Evolutionary conservation across 345 rosid genomes (phyloP).

Genomic region (Aquilaria yunnanensis): DNA sequence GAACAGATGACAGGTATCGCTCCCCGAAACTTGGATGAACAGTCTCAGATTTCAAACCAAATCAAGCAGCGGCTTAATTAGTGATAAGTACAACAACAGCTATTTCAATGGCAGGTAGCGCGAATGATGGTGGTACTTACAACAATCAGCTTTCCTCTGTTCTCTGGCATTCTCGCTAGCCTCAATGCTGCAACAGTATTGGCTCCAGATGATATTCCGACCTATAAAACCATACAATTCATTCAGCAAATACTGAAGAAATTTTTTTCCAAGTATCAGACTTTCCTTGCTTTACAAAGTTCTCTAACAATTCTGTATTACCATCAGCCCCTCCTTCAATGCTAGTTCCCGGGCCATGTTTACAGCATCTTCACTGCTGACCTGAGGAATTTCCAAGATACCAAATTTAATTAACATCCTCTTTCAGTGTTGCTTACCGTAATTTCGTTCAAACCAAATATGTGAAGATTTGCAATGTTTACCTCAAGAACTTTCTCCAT

Average conservation of each 20-base stretch:
- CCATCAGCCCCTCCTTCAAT: slow-evolving; percentile 96
- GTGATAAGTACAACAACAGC: background rate
- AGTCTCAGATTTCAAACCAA: slow-evolving; percentile 39
- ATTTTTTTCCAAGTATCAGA: too few relatives aligned
- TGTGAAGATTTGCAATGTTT: background rate
- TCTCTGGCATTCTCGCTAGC: slow-evolving; percentile 85
- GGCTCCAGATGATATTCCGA: slow-evolving; percentile 96
- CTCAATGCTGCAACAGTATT: slow-evolving; percentile 85
- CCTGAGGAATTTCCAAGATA: slow-evolving; percentile 37
- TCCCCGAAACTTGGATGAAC: slow-evolving; percentile 94
- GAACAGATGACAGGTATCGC: slow-evolving; percentile 75
- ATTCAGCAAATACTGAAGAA: too few relatives aligned
- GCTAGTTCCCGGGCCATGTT: slow-evolving; percentile 95
- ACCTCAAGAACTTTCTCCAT: slow-evolving; percentile 95
- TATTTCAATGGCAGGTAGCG: background rate
- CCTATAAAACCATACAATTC: slow-evolving; percentile 27
- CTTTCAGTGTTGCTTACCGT: too few relatives aligned
- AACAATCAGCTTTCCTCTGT: slow-evolving; percentile 93
- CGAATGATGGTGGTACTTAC: slow-evolving; percentile 30
- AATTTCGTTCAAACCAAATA: too few relatives aligned
- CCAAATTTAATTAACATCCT: background rate
- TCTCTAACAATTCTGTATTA: slow-evolving; percentile 16
- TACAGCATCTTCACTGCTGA: slow-evolving; percentile 84
- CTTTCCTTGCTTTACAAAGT: too few relatives aligned
- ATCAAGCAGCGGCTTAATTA: background rate